These are phyloP conservation scores for Candida ipomoeae DNA, from an alignment of 805 yeast species.

Conservation along the genomic window DNA sequence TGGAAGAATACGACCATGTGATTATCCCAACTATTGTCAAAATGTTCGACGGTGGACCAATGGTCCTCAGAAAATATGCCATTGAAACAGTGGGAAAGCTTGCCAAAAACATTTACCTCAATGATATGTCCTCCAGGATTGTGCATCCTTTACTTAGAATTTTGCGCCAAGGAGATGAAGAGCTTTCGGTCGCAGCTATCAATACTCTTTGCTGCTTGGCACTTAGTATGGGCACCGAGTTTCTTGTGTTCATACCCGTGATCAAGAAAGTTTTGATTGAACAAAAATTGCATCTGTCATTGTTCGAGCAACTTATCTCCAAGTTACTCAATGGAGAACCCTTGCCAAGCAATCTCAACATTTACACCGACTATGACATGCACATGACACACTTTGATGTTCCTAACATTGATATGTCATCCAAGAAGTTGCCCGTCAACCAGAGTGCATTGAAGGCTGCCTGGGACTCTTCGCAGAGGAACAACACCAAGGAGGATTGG, in stretches of 20 bases:
- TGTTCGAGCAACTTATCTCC: slow-evolving; percentile 76
- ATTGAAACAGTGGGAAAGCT: slow-evolving; percentile 80
- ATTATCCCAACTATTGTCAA: slow-evolving; percentile 82
- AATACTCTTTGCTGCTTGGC: slow-evolving; percentile 75
- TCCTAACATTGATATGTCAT: slow-evolving; percentile 60
- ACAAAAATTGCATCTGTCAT: slow-evolving; percentile 62
- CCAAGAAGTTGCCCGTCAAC: slow-evolving; percentile 69
- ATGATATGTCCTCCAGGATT: slow-evolving; percentile 87
- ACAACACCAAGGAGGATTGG: slow-evolving; percentile 91
- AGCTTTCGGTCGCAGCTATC: slow-evolving; percentile 60
- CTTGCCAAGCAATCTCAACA: slow-evolving; percentile 67
- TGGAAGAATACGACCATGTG: slow-evolving; percentile 85
- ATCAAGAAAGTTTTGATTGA: slow-evolving; percentile 62
- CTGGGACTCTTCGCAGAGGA: slow-evolving; percentile 87
- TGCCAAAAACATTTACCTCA: slow-evolving; percentile 64
- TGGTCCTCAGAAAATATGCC: slow-evolving; percentile 63
- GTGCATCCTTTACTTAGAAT: slow-evolving; percentile 82
- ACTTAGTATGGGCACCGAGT: slow-evolving; percentile 79
- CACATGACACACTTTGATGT: slow-evolving; percentile 43
- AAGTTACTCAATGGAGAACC: slow-evolving; percentile 82
- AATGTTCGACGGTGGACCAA: slow-evolving; percentile 68
- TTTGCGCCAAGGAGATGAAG: slow-evolving; percentile 50
- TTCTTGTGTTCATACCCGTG: slow-evolving; percentile 79
- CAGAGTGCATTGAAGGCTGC: slow-evolving; percentile 65
- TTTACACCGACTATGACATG: slow-evolving; percentile 57